A percentile compares a stretch with the other conserved stretches of the same genome.
Evolutionary conservation across 164 flowering plant genomes (phyloP).

Genomic region (Aristolochia californica): DNA sequence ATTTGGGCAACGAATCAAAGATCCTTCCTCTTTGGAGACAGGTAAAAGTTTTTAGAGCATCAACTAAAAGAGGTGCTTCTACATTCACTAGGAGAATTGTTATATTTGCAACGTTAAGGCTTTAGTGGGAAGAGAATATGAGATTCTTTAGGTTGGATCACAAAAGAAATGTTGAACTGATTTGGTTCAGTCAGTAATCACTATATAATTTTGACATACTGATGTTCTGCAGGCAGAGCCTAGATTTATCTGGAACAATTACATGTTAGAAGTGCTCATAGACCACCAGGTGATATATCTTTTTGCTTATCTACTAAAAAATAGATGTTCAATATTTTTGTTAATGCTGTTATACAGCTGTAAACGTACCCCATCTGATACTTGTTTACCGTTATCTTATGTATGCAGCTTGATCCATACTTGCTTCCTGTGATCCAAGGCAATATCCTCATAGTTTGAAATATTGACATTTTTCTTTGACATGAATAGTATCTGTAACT

Average conservation of each 20-base stretch:
- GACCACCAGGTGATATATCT: constrained; percentile 64
- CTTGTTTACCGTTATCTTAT: constrained; percentile 2
- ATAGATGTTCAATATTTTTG: background rate
- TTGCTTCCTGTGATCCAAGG: constrained; percentile 93
- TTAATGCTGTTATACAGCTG: background rate
- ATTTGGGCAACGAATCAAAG: constrained; percentile 78
- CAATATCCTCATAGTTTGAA: constrained; percentile 55
- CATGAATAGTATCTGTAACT: background rate
- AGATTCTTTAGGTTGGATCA: background rate
- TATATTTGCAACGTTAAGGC: too few species aligned
- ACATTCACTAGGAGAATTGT: too few species aligned
- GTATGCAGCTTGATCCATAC: constrained; percentile 85
- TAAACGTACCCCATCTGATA: constrained; percentile 8
- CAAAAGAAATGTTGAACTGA: background rate
- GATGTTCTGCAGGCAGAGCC: constrained; percentile 74
- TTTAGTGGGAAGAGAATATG: too few species aligned
- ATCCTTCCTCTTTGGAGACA: constrained; percentile 97
- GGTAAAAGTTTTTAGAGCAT: constrained; percentile 29
- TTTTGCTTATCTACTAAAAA: background rate
- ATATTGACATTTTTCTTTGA: background rate
- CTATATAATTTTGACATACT: constrained; percentile 4
- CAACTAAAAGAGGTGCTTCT: background rate
- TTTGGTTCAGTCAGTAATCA: too few species aligned
- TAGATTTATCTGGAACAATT: constrained; percentile 91
- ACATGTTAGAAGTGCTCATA: constrained; percentile 83